Evolutionary conservation across 176 grass and related monocot species (phyloP).

Genomic region (Alopecurus myosuroides): DNA sequence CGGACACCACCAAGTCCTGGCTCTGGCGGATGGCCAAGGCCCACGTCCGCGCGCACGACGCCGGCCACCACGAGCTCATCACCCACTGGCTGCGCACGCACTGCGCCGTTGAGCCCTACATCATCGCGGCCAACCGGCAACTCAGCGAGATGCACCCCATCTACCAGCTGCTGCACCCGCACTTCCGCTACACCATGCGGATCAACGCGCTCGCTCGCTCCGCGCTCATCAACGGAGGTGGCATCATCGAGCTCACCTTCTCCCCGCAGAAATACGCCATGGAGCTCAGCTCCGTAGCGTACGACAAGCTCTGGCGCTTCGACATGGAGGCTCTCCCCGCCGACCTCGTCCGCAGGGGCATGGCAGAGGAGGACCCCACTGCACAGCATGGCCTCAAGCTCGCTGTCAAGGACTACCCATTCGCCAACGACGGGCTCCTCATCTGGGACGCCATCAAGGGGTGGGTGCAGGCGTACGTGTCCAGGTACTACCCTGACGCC

Average conservation of each 20-base stretch:
- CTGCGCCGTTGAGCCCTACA: constrained; percentile 69
- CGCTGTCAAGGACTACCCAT: constrained; percentile 67
- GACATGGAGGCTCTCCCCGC: constrained; percentile 75
- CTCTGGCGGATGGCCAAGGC: constrained; percentile 73
- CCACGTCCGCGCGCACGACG: constrained; percentile 78
- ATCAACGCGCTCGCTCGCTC: constrained; percentile 69
- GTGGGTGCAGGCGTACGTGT: constrained; percentile 67
- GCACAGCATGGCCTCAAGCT: constrained; percentile 62
- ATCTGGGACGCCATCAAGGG: constrained; percentile 69
- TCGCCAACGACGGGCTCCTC: constrained; percentile 76
- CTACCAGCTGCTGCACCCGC: constrained; percentile 60
- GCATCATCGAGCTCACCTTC: constrained; percentile 71
- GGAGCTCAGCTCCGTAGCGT: constrained; percentile 72
- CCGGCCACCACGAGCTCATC: constrained; percentile 78
- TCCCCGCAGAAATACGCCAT: constrained; percentile 62
- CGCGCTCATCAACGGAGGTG: constrained; percentile 53
- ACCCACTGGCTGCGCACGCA: constrained; percentile 83
- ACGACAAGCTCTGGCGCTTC: constrained; percentile 74
- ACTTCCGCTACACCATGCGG: constrained; percentile 83
- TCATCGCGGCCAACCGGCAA: constrained; percentile 70
- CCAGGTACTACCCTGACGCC: constrained; percentile 45
- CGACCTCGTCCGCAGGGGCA: constrained; percentile 69
- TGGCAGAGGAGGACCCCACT: constrained; percentile 64
- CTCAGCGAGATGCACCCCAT: constrained; percentile 86
- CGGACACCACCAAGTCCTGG: constrained; percentile 54